phyloP scores from a whole-genome alignment of 371 early-diverging fungal species.

The Zopfochytrium polystomum region DNA sequence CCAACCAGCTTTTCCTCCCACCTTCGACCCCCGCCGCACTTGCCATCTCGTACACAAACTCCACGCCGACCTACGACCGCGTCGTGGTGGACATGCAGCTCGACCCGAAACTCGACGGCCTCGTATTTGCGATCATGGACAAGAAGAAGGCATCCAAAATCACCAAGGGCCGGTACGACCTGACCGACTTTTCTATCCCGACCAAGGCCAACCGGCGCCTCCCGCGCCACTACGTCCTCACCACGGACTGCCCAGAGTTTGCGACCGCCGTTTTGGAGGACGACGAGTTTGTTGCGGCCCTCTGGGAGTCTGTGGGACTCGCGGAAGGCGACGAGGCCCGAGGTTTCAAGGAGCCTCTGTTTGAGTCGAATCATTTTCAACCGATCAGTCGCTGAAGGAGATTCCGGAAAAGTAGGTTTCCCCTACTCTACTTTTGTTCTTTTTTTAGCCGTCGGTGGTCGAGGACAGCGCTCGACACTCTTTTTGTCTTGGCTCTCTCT shows the following conservation, averaged over 20 bases:
- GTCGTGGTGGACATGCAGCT: conserved; percentile 23
- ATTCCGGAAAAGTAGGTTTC: too few species aligned
- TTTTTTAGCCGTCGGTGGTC: too few species aligned
- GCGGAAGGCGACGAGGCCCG: conserved; percentile 32
- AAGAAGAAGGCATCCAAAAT: conserved; percentile 50
- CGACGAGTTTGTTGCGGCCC: conserved; percentile 20
- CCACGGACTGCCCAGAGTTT: conserved; percentile 49
- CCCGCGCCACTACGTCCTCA: conserved; percentile 39
- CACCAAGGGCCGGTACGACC: conserved; percentile 62
- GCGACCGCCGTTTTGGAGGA: conserved; percentile 37
- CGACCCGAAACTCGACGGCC: conserved; percentile 41
- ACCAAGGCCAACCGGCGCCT: conserved; percentile 15
- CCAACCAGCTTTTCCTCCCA: conserved; percentile 5
- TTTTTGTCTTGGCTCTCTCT: too few species aligned
- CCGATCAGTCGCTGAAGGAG: too few species aligned
- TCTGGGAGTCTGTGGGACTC: conserved; percentile 42
- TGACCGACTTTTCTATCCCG: conserved; percentile 39
- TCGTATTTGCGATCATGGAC: conserved; percentile 67
- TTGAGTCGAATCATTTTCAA: too few species aligned
- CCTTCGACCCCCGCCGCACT: background rate
- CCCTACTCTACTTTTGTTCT: too few species aligned
- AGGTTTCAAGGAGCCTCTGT: conserved; percentile 22
- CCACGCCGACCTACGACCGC: conserved; percentile 4
- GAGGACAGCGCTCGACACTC: too few species aligned
- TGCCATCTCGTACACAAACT: background rate